Evolutionary conservation across 208 protist species (phyloP).

Genomic region (Leishmania martiniquensis): DNA sequence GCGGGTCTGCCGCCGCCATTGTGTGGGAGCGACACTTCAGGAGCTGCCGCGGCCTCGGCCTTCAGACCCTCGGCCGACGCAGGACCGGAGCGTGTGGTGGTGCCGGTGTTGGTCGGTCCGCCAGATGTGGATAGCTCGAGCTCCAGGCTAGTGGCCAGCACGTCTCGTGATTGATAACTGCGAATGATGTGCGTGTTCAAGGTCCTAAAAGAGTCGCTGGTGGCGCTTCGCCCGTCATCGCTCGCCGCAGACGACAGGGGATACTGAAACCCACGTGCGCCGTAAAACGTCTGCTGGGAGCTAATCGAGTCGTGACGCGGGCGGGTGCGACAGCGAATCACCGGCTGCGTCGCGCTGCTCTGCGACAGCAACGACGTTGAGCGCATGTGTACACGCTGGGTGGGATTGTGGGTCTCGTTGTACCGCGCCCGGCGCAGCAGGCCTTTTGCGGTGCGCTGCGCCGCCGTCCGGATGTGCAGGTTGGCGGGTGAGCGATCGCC

Average conservation of each 20-base stretch:
- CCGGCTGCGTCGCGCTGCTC: slow-evolving; percentile 21
- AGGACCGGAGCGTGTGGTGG: slow-evolving; percentile 1
- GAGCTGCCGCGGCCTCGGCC: background rate
- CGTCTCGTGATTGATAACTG: slow-evolving; percentile 11
- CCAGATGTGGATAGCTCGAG: slow-evolving; percentile 23
- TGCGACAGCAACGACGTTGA: slow-evolving; percentile 23
- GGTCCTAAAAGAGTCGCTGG: slow-evolving; percentile 32
- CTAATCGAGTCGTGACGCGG: slow-evolving; percentile 33
- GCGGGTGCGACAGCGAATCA: slow-evolving; percentile 21
- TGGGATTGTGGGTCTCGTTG: slow-evolving; percentile 42
- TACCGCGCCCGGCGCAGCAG: slow-evolving; percentile 51
- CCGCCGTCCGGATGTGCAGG: slow-evolving; percentile 21
- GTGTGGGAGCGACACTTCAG: background rate
- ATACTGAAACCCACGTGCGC: slow-evolving; percentile 35
- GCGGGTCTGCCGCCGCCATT: background rate
- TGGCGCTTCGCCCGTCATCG: slow-evolving; percentile 28
- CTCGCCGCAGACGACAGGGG: slow-evolving; percentile 31
- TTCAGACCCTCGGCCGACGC: background rate
- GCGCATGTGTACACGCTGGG: slow-evolving; percentile 13
- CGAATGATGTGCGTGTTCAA: slow-evolving; percentile 11
- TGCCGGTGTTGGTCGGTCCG: slow-evolving; percentile 10
- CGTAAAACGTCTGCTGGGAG: slow-evolving; percentile 13
- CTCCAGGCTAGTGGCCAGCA: slow-evolving; percentile 16
- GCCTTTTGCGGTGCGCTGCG: slow-evolving; percentile 51
- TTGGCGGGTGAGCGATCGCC: slow-evolving; percentile 14